A percentile compares a stretch with the other conserved stretches of the same genome.
These are phyloP conservation scores for Globisporangium heterothallicum DNA, from an alignment of 352 stramenopile genomes.

Conservation along the genomic window DNA sequence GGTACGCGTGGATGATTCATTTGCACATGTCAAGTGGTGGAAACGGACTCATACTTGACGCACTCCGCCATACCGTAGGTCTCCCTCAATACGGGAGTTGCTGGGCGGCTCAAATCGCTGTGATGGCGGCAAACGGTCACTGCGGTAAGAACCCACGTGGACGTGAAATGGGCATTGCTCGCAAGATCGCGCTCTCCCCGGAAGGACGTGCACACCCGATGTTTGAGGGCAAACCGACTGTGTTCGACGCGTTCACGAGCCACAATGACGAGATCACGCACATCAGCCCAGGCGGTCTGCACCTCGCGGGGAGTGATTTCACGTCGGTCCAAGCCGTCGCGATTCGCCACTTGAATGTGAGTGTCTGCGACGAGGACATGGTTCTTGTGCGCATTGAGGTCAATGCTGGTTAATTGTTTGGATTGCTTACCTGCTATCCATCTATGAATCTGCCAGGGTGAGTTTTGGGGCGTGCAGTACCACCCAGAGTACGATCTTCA, in stretches of 20 bases:
- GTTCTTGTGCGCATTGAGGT: not conserved
- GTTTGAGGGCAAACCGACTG: slow-evolving; percentile 73
- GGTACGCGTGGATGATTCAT: slow-evolving; percentile 19
- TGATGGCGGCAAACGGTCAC: slow-evolving; percentile 52
- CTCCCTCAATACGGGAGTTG: slow-evolving; percentile 78
- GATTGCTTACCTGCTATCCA: not conserved
- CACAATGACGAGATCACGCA: slow-evolving; percentile 83
- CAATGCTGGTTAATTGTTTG: slow-evolving; percentile 2
- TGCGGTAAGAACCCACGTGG: slow-evolving; percentile 61
- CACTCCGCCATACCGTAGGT: slow-evolving; percentile 26
- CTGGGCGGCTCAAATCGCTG: slow-evolving; percentile 78
- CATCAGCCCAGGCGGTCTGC: slow-evolving; percentile 51
- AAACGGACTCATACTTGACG: not conserved
- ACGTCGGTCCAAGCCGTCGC: slow-evolving; percentile 67
- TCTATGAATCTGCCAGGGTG: slow-evolving; percentile 23
- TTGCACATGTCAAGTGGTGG: no score
- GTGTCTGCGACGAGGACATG: no score
- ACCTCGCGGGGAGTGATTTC: slow-evolving; percentile 61
- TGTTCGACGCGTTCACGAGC: slow-evolving; percentile 79
- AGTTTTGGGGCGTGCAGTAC: slow-evolving; percentile 85
- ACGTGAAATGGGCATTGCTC: slow-evolving; percentile 70
- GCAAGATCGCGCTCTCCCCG: slow-evolving; percentile 71
- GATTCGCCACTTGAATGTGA: slow-evolving; percentile 60
- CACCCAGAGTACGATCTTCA: slow-evolving; percentile 82
- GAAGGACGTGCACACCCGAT: slow-evolving; percentile 74